Percentiles rank a stretch among this genome's conserved stretches.
phyloP scores from a whole-genome alignment of 495 filamentous ascomycete species.

The Penicillium pulvis region DNA sequence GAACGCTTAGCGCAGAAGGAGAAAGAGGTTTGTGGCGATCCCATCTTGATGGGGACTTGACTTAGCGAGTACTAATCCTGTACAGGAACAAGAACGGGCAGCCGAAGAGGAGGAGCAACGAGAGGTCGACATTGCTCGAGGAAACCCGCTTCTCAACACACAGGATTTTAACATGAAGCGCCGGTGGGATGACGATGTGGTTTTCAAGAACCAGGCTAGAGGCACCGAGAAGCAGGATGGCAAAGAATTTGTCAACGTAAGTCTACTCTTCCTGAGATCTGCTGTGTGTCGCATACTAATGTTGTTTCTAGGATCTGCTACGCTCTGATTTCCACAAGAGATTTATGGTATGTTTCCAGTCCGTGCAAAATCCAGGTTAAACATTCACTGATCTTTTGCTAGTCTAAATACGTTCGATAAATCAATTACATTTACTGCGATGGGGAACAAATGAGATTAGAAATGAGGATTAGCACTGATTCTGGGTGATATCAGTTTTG shows the following conservation, averaged over 20 bases:
- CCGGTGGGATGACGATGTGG: slow-evolving; percentile 98
- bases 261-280: slow-evolving; percentile 22
- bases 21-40: slow-evolving; percentile 59
- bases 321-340: slow-evolving; percentile 96
- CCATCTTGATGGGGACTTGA: background rate
- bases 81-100: slow-evolving; percentile 70
- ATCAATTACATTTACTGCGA: background rate
- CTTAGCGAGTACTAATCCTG: slow-evolving; percentile 10
- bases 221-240: slow-evolving; percentile 92
- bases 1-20: slow-evolving; percentile 85
- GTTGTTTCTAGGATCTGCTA: slow-evolving; percentile 68
- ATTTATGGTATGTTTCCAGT: slow-evolving; percentile 74
- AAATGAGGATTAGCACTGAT: background rate
- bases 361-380: background rate
- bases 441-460: background rate
- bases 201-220: slow-evolving; percentile 97
- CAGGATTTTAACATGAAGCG: slow-evolving; percentile 49
- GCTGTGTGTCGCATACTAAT: slow-evolving; percentile 23
- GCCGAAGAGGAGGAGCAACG: slow-evolving; percentile 77
- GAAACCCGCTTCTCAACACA: slow-evolving; percentile 87
- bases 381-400: slow-evolving; percentile 33
- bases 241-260: slow-evolving; percentile 95
- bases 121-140: slow-evolving; percentile 85
- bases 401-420: slow-evolving; percentile 72
- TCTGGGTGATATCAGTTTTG: background rate